Percentiles rank a stretch among this genome's conserved stretches.
Evolutionary conservation across 441 rosid genomes (phyloP).

Genomic region (Euphorbia corollata): DNA sequence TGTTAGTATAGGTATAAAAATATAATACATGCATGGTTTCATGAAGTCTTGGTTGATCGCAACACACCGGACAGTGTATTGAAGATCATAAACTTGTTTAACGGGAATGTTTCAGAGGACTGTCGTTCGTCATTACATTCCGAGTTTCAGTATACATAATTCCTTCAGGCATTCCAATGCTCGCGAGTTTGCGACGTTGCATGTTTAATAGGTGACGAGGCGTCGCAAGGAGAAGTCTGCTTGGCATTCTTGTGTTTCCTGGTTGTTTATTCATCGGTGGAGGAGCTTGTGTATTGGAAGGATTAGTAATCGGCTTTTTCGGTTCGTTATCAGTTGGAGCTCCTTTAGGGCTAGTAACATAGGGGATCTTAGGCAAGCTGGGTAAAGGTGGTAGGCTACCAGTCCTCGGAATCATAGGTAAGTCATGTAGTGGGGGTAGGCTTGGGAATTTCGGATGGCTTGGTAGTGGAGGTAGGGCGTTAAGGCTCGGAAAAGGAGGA

Average conservation of each 20-base stretch:
- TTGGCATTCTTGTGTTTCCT: background rate
- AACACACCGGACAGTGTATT: background rate
- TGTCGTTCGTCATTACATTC: no score
- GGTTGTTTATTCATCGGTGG: background rate
- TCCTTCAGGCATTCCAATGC: background rate
- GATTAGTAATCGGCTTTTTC: background rate
- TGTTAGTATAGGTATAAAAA: background rate
- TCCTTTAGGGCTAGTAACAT: no score
- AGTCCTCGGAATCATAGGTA: background rate
- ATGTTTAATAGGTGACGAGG: background rate
- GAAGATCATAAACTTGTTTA: background rate
- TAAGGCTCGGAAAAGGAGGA: background rate
- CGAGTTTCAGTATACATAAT: background rate
- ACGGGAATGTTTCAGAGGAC: background rate
- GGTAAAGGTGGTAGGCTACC: no score
- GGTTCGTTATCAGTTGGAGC: no score
- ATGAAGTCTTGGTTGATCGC: background rate
- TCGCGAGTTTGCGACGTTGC: background rate
- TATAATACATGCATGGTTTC: background rate
- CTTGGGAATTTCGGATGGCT: background rate
- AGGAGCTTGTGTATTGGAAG: background rate
- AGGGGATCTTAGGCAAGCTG: no score
- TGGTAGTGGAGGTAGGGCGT: background rate
- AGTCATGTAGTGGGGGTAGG: background rate
- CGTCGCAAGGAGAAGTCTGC: background rate